Base-by-base conservation (phyloP, 768 basidiomycete species). In the Lactarius trivialis region DNA sequence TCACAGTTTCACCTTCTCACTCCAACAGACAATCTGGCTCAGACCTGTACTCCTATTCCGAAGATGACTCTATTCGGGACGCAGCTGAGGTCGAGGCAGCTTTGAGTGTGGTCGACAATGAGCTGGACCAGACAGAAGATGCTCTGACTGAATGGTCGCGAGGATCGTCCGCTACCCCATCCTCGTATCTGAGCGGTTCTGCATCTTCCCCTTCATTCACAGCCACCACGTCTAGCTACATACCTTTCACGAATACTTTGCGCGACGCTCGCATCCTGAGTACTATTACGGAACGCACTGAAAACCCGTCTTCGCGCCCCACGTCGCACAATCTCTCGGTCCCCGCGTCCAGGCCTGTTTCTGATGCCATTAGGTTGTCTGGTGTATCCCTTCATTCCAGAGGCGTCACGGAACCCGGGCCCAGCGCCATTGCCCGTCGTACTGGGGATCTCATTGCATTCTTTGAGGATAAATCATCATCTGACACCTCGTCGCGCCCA, bases 211-310 rank as follows among this genome's bases (percentile, higher is more conserved):
- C 67, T 33, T 66, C 71, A 33, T 60, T 68, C 28, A 60, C 57
- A 14, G 56, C 60, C 33, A 49, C 60, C 11, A 45, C 57, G 4
- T 66, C 70, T 12, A 60, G 61, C 56, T 67, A 68, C 50, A 64
- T 63, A 28, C 59, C 70, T 21, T 70, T 69, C 49, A 68, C 79
- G 7, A 77, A 77, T 61, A 78, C 78, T 12, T 48, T 75, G 51
- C 75, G 78, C 15, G 77, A 76, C 50, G 81, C 83, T 11, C 73
- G 77, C 28, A 71, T 78, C 36, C 77, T 92, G 21, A 92, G 90
- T 69, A 86, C 82, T 2, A 93, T 93, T 62, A 82, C 89, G 3
- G 91, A 93, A 71, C 81, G 79, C 51, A 90, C 88, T 1, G 91
- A 93, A 73, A 83, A 87, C 34, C 75, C 77, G 2, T 73, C 75